These are phyloP conservation scores for Cladorrhinum sp. DNA, from an alignment of 2,329 filamentous ascomycete species.

Conservation along the genomic window DNA sequence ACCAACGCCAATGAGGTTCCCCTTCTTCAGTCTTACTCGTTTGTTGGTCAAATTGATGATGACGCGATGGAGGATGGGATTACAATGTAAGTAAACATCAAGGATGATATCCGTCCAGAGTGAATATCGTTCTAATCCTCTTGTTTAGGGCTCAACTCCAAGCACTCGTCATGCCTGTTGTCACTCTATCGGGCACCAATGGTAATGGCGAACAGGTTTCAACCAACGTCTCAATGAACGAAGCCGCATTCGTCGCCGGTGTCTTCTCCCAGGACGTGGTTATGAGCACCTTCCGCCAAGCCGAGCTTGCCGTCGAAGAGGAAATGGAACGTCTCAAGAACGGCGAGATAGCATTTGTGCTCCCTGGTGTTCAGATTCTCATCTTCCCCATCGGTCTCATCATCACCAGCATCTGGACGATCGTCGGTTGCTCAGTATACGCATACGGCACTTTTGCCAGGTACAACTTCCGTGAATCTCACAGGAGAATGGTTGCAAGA, in stretches of 20 bases:
- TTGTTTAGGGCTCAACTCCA: conserved; percentile 54
- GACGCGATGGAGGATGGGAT: conserved; percentile 52
- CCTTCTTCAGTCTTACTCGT: conserved; percentile 62
- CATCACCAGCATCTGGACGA: conserved; percentile 61
- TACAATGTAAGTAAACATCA: conserved; percentile 53
- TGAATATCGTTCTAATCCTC: not conserved
- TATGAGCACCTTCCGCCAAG: conserved; percentile 48
- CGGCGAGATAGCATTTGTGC: conserved; percentile 60
- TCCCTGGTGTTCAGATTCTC: conserved; percentile 66
- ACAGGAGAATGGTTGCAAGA: conserved; percentile 49
- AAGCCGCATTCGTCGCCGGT: conserved; percentile 68
- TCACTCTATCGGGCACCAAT: conserved; percentile 62
- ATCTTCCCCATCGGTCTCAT: conserved; percentile 70
- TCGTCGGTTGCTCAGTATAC: conserved; percentile 54
- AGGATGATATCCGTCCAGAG: not conserved
- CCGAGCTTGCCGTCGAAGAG: conserved; percentile 49
- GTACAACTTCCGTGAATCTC: conserved; percentile 63
- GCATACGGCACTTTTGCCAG: conserved; percentile 65
- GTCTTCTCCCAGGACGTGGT: conserved; percentile 61
- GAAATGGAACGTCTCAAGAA: conserved; percentile 45
- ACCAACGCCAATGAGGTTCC: conserved; percentile 30
- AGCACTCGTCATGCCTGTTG: conserved; percentile 62
- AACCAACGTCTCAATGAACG: conserved; percentile 66
- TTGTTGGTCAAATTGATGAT: conserved; percentile 65
- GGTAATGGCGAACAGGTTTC: conserved; percentile 49